Conservation (phyloP, 176 grass and related monocot species). For the Ensete ventricosum region DNA sequence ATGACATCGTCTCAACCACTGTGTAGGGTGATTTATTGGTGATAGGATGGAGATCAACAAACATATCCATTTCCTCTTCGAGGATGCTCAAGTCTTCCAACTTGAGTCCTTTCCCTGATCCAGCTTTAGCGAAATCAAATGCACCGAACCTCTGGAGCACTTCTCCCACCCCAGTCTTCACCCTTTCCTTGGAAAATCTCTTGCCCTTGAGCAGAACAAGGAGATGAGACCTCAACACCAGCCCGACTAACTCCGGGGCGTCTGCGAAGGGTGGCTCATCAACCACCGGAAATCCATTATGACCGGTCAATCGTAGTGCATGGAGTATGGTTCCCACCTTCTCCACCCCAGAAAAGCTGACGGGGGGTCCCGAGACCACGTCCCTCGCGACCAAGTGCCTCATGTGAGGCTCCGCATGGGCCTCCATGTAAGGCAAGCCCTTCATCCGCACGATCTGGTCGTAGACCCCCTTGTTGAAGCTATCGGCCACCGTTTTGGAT, state of each 20-base stretch:
- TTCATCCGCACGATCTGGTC: slow-evolving; percentile 91
- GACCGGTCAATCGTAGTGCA: slow-evolving; percentile 64
- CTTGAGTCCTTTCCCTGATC: slow-evolving; percentile 78
- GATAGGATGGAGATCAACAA: slow-evolving; percentile 68
- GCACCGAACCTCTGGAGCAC: slow-evolving; percentile 45
- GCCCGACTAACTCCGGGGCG: slow-evolving; percentile 63
- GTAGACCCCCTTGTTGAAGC: slow-evolving; percentile 83
- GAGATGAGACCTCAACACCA: slow-evolving; percentile 76
- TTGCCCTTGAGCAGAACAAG: slow-evolving; percentile 60
- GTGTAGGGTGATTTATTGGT: slow-evolving; percentile 86
- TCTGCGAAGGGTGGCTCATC: slow-evolving; percentile 75
- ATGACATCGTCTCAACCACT: slow-evolving; percentile 83
- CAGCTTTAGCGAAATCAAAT: slow-evolving; percentile 64
- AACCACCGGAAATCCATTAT: slow-evolving; percentile 83
- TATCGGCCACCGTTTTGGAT: slow-evolving; percentile 81
- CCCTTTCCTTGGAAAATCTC: slow-evolving; percentile 54
- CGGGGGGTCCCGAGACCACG: slow-evolving; percentile 58
- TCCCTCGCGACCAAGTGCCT: slow-evolving; percentile 57
- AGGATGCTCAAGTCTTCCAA: slow-evolving; percentile 61
- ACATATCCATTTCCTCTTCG: slow-evolving; percentile 90
- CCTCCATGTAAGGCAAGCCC: slow-evolving; percentile 89
- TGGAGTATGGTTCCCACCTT: slow-evolving; percentile 60
- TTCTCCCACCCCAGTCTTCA: slow-evolving; percentile 36
- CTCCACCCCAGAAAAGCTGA: slow-evolving; percentile 69
- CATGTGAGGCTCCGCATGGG: slow-evolving; percentile 85